Base-by-base conservation (phyloP, 78 protist genomes). In the Pirum gemmata region DNA sequence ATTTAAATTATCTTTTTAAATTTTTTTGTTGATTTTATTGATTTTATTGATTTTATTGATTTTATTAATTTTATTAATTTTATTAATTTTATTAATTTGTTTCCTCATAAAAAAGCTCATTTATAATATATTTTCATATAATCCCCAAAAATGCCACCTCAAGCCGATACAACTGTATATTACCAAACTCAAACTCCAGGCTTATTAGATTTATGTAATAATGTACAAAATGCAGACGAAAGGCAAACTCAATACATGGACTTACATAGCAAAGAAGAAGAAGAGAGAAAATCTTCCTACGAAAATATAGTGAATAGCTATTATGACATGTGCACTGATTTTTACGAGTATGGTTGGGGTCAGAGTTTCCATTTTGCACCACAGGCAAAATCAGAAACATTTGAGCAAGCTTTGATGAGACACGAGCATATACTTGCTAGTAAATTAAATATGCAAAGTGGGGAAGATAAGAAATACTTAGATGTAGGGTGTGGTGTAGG, bases 401-500 rank as follows among this genome's bases (percentile, higher is more conserved):
- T 90, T 84, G 79, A 41, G 27, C 92, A 80, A 83, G 82, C 93
- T 41, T 89, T 95, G 51, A 84, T 72, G 67, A 92, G 97, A 78
- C 96, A 93, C 92, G 96, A 96, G 92, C 78, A 93, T 93, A 92
- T 73, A 79, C 89, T 96, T 27, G 96, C 96, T 1, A 86, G 31
- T 80, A 82, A 79, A 40, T 86, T 95, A 35, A 87, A 91, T 35
- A 90, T 95, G 40, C 78, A 86, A 91, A 51, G 13, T 13, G 67
- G 67, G 13, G 82, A 87, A 74, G 96, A 94, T 40, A 40, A 72
- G 89, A 38, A 83, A 27, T 93, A 92, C 1, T 91, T 95, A 25
- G 98, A 95, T 92, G 79, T 93, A 67, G 98, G 98, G 73, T 96
- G 98, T 89, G 98, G 98, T 73, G 94, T 96, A 76, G 98, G 98